Evolutionary conservation across 2,329 filamentous ascomycete genomes (phyloP).

Genomic region (Arthrobotrys iridis): DNA sequence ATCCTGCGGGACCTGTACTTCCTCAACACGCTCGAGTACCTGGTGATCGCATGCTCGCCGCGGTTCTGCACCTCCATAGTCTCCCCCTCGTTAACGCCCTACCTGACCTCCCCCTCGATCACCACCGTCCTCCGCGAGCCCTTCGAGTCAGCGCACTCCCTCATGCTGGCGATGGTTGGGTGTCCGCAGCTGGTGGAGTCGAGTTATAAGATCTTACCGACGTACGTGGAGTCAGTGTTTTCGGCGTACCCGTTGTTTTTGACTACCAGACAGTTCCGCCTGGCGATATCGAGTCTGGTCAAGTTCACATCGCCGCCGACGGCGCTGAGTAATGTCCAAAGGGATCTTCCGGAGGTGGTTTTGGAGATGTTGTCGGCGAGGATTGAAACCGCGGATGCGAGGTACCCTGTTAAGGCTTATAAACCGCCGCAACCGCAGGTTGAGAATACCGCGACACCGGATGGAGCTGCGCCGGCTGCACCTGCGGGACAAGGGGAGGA

Average conservation of each 20-base stretch:
- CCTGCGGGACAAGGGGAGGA: conserved; percentile 54
- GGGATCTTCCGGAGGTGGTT: conserved; percentile 79
- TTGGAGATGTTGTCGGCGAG: conserved; percentile 80
- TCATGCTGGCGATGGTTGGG: conserved; percentile 80
- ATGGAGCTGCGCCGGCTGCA: conserved; percentile 59
- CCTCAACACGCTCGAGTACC: conserved; percentile 84
- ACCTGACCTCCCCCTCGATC: conserved; percentile 71
- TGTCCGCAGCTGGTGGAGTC: conserved; percentile 79
- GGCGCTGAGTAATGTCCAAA: conserved; percentile 75
- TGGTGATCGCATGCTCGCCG: conserved; percentile 75
- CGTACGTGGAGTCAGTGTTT: conserved; percentile 84
- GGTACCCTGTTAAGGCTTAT: conserved; percentile 61
- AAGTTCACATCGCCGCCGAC: conserved; percentile 84
- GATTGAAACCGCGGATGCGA: conserved; percentile 60
- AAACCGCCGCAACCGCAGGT: conserved; percentile 57
- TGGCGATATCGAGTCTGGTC: conserved; percentile 86
- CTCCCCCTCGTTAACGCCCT: conserved; percentile 76
- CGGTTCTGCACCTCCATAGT: conserved; percentile 76
- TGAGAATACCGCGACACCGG: conserved; percentile 56
- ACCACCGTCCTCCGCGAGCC: conserved; percentile 72
- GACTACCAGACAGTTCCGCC: conserved; percentile 83
- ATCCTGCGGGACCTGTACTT: conserved; percentile 86
- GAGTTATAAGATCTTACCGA: conserved; percentile 76
- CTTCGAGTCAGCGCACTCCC: conserved; percentile 89
- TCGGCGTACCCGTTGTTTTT: conserved; percentile 80